Evolutionary conservation across 495 filamentous ascomycete genomes (phyloP).

Genomic region (Hapsidospora chrysogenum): DNA sequence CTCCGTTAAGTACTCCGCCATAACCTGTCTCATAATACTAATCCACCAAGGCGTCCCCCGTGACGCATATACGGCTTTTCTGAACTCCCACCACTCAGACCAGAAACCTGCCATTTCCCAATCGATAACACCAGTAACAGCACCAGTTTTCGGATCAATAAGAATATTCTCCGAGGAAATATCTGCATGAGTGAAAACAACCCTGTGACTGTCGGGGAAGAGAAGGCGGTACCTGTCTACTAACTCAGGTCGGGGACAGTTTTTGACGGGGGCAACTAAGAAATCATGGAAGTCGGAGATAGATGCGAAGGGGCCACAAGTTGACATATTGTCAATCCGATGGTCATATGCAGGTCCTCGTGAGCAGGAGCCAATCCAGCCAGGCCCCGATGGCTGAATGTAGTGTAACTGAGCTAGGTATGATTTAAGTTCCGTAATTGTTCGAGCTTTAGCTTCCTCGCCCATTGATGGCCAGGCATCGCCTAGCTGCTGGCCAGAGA

Average conservation of each 20-base stretch:
- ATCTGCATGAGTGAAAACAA: neutral
- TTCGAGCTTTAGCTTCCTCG: neutral
- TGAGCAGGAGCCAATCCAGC: neutral
- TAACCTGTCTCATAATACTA: neutral
- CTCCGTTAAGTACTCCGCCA: neutral
- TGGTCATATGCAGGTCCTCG: neutral
- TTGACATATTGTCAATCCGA: neutral
- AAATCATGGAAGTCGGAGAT: neutral
- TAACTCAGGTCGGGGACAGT: neutral
- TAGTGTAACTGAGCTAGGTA: neutral
- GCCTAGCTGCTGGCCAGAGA: neutral
- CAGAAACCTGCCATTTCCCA: neutral
- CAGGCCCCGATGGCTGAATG: neutral
- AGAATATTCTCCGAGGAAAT: neutral
- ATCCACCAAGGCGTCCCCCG: neutral
- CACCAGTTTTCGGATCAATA: neutral
- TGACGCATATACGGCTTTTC: neutral
- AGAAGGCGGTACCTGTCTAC: neutral
- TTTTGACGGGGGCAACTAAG: neutral
- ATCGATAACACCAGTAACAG: neutral
- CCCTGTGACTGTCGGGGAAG: neutral
- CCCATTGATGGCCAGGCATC: neutral
- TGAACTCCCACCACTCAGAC: neutral
- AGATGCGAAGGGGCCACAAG: neutral
- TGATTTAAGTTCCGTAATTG: neutral